Percentiles rank a stretch among this genome's conserved stretches.
Conservation (phyloP, 1,139 yeast species). For the Saccharomyces uvarum region DNA sequence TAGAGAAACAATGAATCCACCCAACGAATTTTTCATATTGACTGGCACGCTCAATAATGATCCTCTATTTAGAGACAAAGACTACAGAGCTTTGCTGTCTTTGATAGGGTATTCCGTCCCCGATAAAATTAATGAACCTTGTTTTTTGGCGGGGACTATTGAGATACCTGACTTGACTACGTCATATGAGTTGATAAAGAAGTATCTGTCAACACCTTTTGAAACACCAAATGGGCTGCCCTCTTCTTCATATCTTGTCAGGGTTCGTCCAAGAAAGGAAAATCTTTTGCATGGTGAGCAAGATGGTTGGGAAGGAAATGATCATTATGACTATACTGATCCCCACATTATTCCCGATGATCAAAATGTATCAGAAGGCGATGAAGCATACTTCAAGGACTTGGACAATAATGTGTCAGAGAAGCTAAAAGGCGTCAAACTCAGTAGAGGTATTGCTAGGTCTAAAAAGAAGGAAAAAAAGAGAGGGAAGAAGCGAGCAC, state of each 20-base stretch:
- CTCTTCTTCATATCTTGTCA: conserved; percentile 23
- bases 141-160: conserved; percentile 17
- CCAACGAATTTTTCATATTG: conserved; percentile 10
- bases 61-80: conserved; percentile 21
- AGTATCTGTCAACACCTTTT: conserved; percentile 24
- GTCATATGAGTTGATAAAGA: conserved; percentile 15
- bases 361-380: conserved; percentile 16
- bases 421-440: conserved; percentile 3
- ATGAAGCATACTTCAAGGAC: conserved; percentile 26
- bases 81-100: conserved; percentile 26
- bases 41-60: conserved; percentile 7
- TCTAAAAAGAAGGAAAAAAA: conserved; percentile 13
- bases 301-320: conserved; percentile 20
- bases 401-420: conserved; percentile 11
- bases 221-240: conserved; percentile 27
- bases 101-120: conserved; percentile 27
- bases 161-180: conserved; percentile 14
- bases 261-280: conserved; percentile 9
- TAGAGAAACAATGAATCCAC: conserved; percentile 8
- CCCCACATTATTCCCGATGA: conserved; percentile 14
- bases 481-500: conserved; percentile 5
- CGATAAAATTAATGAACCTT: conserved; percentile 14
- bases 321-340: conserved; percentile 19
- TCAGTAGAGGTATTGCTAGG: conserved; percentile 22
- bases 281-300: conserved; percentile 5